These are phyloP conservation scores for Cladosporium sp. DNA, from an alignment of 2,329 filamentous ascomycete species.

Conservation along the genomic window DNA sequence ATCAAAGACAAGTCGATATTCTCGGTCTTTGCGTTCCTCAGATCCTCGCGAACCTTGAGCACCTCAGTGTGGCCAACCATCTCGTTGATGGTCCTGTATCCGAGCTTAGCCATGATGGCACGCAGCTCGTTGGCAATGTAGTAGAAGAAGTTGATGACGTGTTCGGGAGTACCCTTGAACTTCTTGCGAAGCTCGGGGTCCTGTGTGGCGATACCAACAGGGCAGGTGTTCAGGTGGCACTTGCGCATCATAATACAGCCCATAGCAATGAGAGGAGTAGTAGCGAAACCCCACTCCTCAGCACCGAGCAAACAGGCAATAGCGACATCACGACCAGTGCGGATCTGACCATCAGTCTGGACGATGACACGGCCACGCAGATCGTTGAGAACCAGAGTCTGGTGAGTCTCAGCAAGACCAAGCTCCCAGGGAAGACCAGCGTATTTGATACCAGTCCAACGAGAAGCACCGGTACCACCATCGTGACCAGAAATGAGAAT, in stretches of 20 bases:
- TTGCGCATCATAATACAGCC: constrained; percentile 94
- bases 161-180: constrained; percentile 87
- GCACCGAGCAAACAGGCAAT: constrained; percentile 92
- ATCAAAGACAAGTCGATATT: constrained; percentile 93
- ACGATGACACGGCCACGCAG: constrained; percentile 92
- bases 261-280: constrained; percentile 91
- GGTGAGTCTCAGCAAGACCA: constrained; percentile 93
- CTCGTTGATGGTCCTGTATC: constrained; percentile 92
- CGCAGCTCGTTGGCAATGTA: constrained; percentile 94
- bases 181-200: constrained; percentile 93
- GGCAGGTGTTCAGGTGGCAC: constrained; percentile 70
- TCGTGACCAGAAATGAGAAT: constrained; percentile 96
- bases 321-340: constrained; percentile 88
- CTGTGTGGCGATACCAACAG: constrained; percentile 92
- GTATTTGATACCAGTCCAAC: constrained; percentile 99
- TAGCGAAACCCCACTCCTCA: constrained; percentile 98
- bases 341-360: constrained; percentile 91
- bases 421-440: constrained; percentile 95
- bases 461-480: constrained; percentile 90
- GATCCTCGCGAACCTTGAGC: constrained; percentile 80
- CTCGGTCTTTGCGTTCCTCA: constrained; percentile 81
- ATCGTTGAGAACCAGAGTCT: constrained; percentile 92
- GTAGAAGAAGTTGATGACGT: constrained; percentile 99
- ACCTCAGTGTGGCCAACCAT: constrained; percentile 93
- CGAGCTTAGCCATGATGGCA: constrained; percentile 93